Evolutionary conservation across 805 yeast species (phyloP), one percentile per base, ranked within the genome.

Genomic region (Cephaloascus albidus): DNA sequence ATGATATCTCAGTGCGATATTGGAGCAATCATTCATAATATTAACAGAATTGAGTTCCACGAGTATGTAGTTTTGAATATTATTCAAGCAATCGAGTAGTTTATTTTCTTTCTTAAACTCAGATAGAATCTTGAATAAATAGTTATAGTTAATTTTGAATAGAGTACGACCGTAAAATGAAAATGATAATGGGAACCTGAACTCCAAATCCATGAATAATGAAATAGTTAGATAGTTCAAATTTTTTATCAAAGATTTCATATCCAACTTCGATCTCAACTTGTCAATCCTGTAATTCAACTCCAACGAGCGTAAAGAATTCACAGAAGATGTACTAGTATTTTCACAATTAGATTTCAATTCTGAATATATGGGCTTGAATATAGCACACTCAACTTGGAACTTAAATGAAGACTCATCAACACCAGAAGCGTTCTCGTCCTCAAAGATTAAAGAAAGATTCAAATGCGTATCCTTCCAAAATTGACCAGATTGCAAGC

Each of bases 91-190:
- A 12, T 23, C 28, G 12, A 23, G 6, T 6, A 23, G 12, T 23
- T 23, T 23, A 12, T 23, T 12, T 12, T 23, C 12, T 23, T 23
- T 23, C 6, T 12, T 12, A 23, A 23, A 23, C 12, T 23, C 28
- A 23, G 28, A 6, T 12, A 23, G 12, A 23, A 23, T 23, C 28
- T 8, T 23, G 12, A 6, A 8, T 12, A 23, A 23, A 12, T 23
- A 31, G 17, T 39, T 41, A 42, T 51, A 52, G 43, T 55, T 52
- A 17, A 45, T 28, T 20, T 38, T 39, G 28, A 53, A 43, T 15
- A 50, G 28, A 10, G 37, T 48, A 27, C 55, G 45, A 3, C 58
- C 60, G 40, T 48, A 51, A 35, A 39, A 49, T 15, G 60, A 55
- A 28, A 53, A 54, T 4, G 51, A 45, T 19, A 54, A 45, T 12